Conservation (phyloP, 169 alveolate species). For the Plasmodium falciparum region DNA sequence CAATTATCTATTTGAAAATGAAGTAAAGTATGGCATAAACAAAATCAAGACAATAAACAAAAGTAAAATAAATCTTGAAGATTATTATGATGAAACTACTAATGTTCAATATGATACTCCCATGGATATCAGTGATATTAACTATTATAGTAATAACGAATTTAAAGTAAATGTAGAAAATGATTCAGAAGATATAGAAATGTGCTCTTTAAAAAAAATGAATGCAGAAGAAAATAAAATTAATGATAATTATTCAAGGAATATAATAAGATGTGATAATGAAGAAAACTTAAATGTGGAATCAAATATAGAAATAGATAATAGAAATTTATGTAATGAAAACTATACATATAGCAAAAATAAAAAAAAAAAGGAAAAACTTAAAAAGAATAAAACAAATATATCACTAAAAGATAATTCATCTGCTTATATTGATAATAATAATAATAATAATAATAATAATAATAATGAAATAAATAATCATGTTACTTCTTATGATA, state of each 20-base stretch:
- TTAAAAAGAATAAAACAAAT: neutral
- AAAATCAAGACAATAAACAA: constrained; percentile 44
- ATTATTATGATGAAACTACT: constrained; percentile 5
- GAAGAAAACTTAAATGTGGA: neutral
- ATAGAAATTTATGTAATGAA: neutral
- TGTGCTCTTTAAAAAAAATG: constrained; percentile 18
- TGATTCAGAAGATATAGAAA: neutral
- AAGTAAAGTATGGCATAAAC: constrained; percentile 39
- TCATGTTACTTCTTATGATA: neutral
- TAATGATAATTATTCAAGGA: neutral
- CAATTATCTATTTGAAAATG: constrained; percentile 42
- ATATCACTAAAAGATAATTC: neutral
- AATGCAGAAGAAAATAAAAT: neutral
- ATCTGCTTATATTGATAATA: neutral
- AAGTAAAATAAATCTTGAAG: constrained; percentile 16
- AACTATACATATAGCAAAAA: neutral
- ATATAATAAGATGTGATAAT: neutral
- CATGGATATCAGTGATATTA: constrained; percentile 60
- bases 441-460: neutral
- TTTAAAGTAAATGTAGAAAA: constrained; percentile 16
- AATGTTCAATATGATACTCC: constrained; percentile 36
- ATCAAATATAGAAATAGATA: neutral
- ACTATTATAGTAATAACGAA: constrained; percentile 24
- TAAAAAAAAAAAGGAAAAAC: neutral
- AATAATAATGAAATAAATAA: neutral